These are phyloP conservation scores for Selaginella tamariscina DNA, from an alignment of 75 land plant genomes.

Conservation along the genomic window DNA sequence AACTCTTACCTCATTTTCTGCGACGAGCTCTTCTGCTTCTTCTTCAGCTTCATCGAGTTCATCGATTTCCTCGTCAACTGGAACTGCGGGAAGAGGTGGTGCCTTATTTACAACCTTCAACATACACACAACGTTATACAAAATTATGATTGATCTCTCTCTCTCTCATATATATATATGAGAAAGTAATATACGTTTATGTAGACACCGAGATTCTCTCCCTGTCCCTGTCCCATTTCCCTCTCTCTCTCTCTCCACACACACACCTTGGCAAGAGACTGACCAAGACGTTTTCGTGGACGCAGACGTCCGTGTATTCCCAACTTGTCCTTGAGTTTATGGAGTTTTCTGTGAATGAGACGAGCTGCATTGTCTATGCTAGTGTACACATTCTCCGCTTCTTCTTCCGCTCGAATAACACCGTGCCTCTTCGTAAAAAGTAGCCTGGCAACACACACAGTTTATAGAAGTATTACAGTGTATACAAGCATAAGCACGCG, in stretches of 20 bases:
- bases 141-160: too few species aligned
- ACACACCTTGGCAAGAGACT: too few species aligned
- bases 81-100: neutral
- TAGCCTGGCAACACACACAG: too few species aligned
- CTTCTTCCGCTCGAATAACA: slow-evolving; percentile 81
- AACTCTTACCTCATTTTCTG: neutral
- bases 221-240: too few species aligned
- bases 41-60: neutral
- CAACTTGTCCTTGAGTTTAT: slow-evolving; percentile 93
- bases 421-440: slow-evolving; percentile 88
- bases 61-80: neutral
- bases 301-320: slow-evolving; percentile 48
- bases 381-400: slow-evolving; percentile 52
- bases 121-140: too few species aligned
- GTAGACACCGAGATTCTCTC: too few species aligned
- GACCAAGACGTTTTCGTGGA: neutral
- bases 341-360: slow-evolving; percentile 64
- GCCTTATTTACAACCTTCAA: too few species aligned
- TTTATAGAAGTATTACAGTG: too few species aligned
- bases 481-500: too few species aligned
- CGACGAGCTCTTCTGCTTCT: neutral
- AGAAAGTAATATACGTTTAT: too few species aligned
- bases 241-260: too few species aligned
- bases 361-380: slow-evolving; percentile 77
- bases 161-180: too few species aligned